phyloP scores from a whole-genome alignment of 352 stramenopile species.

The Phytophthora multivora region DNA sequence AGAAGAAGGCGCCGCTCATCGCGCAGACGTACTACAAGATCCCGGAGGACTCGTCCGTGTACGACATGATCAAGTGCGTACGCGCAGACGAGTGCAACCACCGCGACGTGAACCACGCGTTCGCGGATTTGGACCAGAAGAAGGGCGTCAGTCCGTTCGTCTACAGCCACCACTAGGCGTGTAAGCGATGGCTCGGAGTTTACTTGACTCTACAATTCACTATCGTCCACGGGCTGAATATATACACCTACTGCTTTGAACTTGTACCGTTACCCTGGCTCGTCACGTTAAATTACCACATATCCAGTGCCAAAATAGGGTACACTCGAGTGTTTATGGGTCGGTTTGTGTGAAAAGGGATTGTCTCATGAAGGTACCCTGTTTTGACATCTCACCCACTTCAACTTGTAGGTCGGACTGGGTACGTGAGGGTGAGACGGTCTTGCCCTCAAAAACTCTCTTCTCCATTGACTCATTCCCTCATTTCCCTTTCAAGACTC shows the following conservation, averaged over 20 bases:
- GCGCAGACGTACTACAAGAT: slow-evolving; percentile 91
- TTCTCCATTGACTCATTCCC: slow-evolving; percentile 4
- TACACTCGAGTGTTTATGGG: neutral
- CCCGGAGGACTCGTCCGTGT: slow-evolving; percentile 65
- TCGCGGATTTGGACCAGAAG: slow-evolving; percentile 55
- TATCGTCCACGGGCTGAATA: no score
- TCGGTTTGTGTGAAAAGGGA: neutral
- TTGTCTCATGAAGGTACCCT: neutral
- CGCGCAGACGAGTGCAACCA: slow-evolving; percentile 88
- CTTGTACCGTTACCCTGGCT: neutral
- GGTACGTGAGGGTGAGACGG: slow-evolving; percentile 5
- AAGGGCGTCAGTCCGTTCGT: slow-evolving; percentile 57
- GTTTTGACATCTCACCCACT: neutral
- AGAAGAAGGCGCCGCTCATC: slow-evolving; percentile 69
- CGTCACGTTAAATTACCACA: no score
- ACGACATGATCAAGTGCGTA: slow-evolving; percentile 89
- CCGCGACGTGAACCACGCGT: slow-evolving; percentile 82
- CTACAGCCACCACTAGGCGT: slow-evolving; percentile 18
- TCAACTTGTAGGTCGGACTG: neutral
- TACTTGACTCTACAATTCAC: no score
- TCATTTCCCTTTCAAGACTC: slow-evolving; percentile 4
- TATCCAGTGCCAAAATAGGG: neutral
- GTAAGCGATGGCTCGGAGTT: neutral
- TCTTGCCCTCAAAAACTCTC: neutral
- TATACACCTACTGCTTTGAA: slow-evolving; percentile 14